Evolutionary conservation across 441 rosid species (phyloP).

Genomic region (Pelargonium citronellum): DNA sequence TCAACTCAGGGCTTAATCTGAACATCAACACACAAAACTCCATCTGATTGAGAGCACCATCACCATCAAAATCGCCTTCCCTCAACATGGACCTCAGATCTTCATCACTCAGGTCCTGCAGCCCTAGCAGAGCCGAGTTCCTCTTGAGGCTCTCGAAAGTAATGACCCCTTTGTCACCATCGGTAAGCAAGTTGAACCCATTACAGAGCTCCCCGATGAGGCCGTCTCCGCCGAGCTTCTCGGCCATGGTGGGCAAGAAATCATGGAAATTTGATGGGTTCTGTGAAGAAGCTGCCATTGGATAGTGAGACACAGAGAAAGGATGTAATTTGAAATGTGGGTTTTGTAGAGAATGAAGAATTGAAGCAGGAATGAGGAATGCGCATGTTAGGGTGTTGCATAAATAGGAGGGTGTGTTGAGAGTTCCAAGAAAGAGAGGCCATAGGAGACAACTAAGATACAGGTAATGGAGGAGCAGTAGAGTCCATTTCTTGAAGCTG

Average conservation of each 20-base stretch:
- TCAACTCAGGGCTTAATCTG: constrained; percentile 57
- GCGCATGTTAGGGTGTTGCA: background rate
- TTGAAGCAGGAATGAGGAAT: too few relatives aligned
- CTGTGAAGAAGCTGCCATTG: constrained; percentile 25
- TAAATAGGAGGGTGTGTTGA: constrained; percentile 20
- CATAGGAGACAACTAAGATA: constrained; percentile 45
- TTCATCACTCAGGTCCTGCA: constrained; percentile 48
- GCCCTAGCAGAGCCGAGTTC: constrained; percentile 44
- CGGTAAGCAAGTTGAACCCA: constrained; percentile 49
- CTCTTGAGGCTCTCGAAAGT: constrained; percentile 48
- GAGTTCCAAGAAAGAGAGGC: constrained; percentile 51
- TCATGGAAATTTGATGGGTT: constrained; percentile 32
- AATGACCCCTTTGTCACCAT: constrained; percentile 43
- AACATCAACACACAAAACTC: constrained; percentile 71
- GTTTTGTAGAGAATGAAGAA: background rate
- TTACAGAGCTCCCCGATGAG: constrained; percentile 47
- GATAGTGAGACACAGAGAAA: background rate
- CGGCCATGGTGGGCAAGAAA: constrained; percentile 40
- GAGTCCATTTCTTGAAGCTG: constrained; percentile 20
- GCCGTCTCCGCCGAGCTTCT: constrained; percentile 46
- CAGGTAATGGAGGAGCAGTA: constrained; percentile 26
- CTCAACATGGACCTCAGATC: constrained; percentile 47
- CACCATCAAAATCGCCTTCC: constrained; percentile 56
- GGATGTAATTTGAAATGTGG: background rate
- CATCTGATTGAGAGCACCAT: constrained; percentile 55